Evolutionary conservation across 2,329 filamentous ascomycete genomes (phyloP), one percentile per base, ranked within the genome.

Genomic region (Penicillium sp.): DNA sequence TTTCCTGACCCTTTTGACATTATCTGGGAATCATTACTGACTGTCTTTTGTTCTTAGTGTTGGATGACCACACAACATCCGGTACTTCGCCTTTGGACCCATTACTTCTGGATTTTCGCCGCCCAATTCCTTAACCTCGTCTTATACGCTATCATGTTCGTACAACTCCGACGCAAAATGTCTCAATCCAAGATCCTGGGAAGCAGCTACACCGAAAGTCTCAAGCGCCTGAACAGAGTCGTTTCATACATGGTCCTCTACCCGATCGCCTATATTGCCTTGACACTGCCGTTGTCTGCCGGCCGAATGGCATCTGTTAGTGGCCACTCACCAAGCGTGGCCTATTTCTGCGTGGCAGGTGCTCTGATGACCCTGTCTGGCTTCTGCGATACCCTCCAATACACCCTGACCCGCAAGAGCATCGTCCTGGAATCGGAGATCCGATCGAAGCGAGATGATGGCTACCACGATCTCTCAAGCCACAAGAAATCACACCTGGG

Each of bases 281-380:
- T 82, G 45, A 86, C 85, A 55, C 75, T 90, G 15, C 86, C 86
- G 1, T 74, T 81, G 13, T 83, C 82, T 3, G 69, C 67, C 9
- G 69, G 66, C 9, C 67, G 69, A 24, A 72, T 72, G 69, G 61
- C 65, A n/a, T 60, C 63, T 13, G 68, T 66, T 26, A 60, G 59
- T 21, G 67, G 66, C 15, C 40, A 58, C 10, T 56, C 39, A 6
- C 60, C 67, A 7, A 66, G 65, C 17, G 61, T 66, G 7, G 69
- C 73, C 26, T 74, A 75, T 47, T 73, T 79, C 32, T 78, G 75
- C 58, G 67, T 78, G 6, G 75, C 78, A 0, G 81, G 79, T 17
- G 73, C 78, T 9, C 70, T 83, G 59, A 80, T 83, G 58, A 78
- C 79, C 2, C 77, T 75, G 13, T 82, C 80, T 51, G 81, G 81